A percentile compares a stretch with the other conserved stretches of the same genome.
phyloP scores from a whole-genome alignment of 306 rosid species.

The Quercus variabilis region DNA sequence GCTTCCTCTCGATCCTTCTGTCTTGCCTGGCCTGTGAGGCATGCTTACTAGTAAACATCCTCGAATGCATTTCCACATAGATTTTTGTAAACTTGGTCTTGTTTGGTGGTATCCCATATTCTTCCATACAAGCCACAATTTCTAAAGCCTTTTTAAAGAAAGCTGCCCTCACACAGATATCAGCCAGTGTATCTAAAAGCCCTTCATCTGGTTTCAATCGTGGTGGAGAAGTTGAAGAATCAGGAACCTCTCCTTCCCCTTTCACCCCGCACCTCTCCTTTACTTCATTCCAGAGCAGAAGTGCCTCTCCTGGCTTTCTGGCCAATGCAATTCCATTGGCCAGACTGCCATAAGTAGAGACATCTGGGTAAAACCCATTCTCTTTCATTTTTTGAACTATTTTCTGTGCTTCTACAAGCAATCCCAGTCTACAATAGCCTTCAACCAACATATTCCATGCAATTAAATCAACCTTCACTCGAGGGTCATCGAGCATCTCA shows the following conservation, averaged over 20 bases:
- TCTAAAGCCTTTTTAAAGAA: constrained; percentile 89
- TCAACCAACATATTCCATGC: constrained; percentile 98
- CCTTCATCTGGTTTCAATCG: constrained; percentile 88
- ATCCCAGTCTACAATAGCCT: constrained; percentile 86
- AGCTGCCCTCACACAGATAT: constrained; percentile 94
- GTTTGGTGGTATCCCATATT: constrained; percentile 84
- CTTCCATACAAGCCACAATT: constrained; percentile 99
- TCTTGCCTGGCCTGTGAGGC: constrained; percentile 94
- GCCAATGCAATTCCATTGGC: constrained; percentile 82
- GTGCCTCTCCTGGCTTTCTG: constrained; percentile 95
- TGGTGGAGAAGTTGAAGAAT: constrained; percentile 42
- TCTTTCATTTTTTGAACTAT: constrained; percentile 78
- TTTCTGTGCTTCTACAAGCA: constrained; percentile 76
- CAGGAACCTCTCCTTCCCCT: constrained; percentile 27
- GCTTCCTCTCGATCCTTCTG: constrained; percentile 80
- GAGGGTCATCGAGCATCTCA: constrained; percentile 76
- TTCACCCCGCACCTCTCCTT: constrained; percentile 69
- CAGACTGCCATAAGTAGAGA: constrained; percentile 81
- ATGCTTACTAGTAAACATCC: constrained; percentile 96
- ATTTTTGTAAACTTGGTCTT: constrained; percentile 89
- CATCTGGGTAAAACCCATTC: constrained; percentile 66
- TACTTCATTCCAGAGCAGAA: constrained; percentile 89
- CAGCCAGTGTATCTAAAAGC: constrained; percentile 82
- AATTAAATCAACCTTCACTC: constrained; percentile 73
- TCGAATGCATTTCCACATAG: constrained; percentile 99